Percentiles rank a stretch among this genome's conserved stretches.
These are phyloP conservation scores for Yamadazyma tumulicola DNA, from an alignment of 805 yeast species.

Conservation along the genomic window DNA sequence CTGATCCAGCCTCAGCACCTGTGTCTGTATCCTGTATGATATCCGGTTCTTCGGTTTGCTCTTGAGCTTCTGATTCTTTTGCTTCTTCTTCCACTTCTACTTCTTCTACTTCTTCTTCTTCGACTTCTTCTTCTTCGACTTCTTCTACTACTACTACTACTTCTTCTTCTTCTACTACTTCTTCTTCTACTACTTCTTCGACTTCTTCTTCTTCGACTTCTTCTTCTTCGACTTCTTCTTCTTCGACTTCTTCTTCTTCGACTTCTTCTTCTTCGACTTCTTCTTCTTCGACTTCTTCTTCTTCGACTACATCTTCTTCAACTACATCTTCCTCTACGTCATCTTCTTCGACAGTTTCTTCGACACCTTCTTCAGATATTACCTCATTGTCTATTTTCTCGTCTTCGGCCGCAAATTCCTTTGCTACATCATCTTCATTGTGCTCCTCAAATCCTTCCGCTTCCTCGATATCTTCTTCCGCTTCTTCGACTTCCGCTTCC, in stretches of 20 bases:
- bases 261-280: slow-evolving; percentile 3
- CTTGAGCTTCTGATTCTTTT: slow-evolving; percentile 10
- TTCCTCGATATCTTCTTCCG: slow-evolving; percentile 5
- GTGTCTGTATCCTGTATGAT: no score
- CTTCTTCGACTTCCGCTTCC: slow-evolving; percentile 1
- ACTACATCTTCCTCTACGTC: slow-evolving; percentile 6
- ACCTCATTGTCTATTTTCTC: not conserved
- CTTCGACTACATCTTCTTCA: slow-evolving; percentile 3
- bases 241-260: slow-evolving; percentile 1
- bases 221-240: slow-evolving; percentile 3
- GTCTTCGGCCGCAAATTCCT: slow-evolving; percentile 6
- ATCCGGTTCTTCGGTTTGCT: slow-evolving; percentile 10
- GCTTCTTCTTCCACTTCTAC: slow-evolving; percentile 9
- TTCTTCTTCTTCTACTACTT: slow-evolving; percentile 2
- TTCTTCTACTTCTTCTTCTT: slow-evolving; percentile 9
- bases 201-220: slow-evolving; percentile 1
- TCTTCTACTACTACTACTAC: slow-evolving; percentile 2
- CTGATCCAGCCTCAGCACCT: no score
- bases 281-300: slow-evolving; percentile 1
- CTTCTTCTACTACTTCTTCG: not conserved
- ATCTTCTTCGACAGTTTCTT: slow-evolving; percentile 6
- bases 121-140: slow-evolving; percentile 5
- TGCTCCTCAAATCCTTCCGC: slow-evolving; percentile 1
- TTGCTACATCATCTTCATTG: slow-evolving; percentile 5
- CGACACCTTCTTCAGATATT: slow-evolving; percentile 13